These are phyloP conservation scores for Colletotrichum euphorbiae DNA, from an alignment of 2,329 filamentous ascomycete genomes.

Conservation along the genomic window DNA sequence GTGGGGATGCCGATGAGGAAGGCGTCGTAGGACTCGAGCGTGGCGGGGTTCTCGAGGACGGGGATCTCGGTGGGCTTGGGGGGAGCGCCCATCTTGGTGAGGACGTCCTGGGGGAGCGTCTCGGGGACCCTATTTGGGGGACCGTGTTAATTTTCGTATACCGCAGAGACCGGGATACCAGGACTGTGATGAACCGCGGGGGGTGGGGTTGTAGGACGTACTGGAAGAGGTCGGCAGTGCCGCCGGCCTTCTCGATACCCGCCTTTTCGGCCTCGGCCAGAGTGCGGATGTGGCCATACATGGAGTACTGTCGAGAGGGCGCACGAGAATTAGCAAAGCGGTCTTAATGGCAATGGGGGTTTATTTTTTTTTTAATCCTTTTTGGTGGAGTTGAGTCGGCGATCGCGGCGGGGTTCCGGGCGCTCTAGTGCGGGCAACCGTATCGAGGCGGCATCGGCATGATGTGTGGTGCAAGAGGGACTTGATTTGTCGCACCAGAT, in stretches of 20 bases:
- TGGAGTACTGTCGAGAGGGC: conserved; percentile 76
- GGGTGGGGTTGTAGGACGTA: conserved; percentile 51
- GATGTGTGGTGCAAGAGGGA: background rate
- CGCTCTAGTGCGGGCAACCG: conserved; percentile 3
- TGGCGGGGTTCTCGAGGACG: conserved; percentile 66
- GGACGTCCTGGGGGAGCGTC: conserved; percentile 86
- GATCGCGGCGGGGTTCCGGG: conserved; percentile 14
- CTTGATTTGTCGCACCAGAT: too few species aligned
- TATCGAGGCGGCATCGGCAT: background rate
- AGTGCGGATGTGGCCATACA: conserved; percentile 90
- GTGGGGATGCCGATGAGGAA: conserved; percentile 96
- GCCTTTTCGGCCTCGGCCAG: conserved; percentile 91
- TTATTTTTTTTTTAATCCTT: too few species aligned
- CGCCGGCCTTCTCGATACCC: conserved; percentile 90
- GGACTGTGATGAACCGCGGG: background rate
- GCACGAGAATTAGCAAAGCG: conserved; percentile 15
- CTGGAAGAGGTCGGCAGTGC: conserved; percentile 85
- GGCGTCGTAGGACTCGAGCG: conserved; percentile 80
- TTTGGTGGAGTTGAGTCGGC: background rate
- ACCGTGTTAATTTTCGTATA: conserved; percentile 11
- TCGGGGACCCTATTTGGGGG: conserved; percentile 72
- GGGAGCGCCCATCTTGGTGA: conserved; percentile 91
- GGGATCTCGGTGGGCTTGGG: conserved; percentile 76
- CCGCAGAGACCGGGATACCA: too few species aligned
- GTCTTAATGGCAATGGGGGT: conserved; percentile 3